Evolutionary conservation across 306 rosid genomes (phyloP), one percentile per base, ranked within the genome.

Genomic region (Fragaria nilgerrensis): DNA sequence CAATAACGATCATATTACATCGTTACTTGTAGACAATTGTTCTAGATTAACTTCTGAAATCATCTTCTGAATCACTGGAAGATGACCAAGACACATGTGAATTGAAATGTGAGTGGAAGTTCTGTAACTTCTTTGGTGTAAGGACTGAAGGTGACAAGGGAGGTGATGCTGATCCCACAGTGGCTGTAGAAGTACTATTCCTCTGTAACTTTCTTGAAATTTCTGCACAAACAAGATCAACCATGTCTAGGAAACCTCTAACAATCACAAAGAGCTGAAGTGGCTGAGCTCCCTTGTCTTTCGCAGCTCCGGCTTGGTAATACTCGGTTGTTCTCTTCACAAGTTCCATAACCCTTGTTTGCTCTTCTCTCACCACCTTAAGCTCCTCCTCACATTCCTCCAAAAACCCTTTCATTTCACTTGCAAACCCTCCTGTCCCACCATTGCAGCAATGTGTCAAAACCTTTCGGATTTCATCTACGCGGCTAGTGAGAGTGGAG

Each of bases 351-450:
- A 88, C 84, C 80, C 86, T 87, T 43, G 68, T 77, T 22, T 89
- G 86, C 68, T 92, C 96, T 77, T 85, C 90, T 48, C 86, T 80
- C 80, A 85, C 91, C 73, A 78, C 83, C 76, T 79, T 79, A 11
- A 95, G 83, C 81, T 92, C 98, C 56, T 83, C 91, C 72, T 90
- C 93, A 56, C 92, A 89, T 49, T 84, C 81, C 81, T 92, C 88
- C 4, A 90, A 47, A 66, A 95, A 95, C 41, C 80, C 89, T 76
- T 81, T 86, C 91, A 88, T 90, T 50, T 89, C 91, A 27, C 64
- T 79, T 74, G 76, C 37, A 44, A 90, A 92, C 45, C 85, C 89
- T 73, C 84, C 86, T 45, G 76, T 81, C 67, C 85, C 90, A 10
- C 44, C 84, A 44, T 75, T 80, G 39, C 84, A 83, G 67, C 87